Evolutionary conservation across 352 stramenopile species (phyloP).

Genomic region (Phytophthora citrophthora): DNA sequence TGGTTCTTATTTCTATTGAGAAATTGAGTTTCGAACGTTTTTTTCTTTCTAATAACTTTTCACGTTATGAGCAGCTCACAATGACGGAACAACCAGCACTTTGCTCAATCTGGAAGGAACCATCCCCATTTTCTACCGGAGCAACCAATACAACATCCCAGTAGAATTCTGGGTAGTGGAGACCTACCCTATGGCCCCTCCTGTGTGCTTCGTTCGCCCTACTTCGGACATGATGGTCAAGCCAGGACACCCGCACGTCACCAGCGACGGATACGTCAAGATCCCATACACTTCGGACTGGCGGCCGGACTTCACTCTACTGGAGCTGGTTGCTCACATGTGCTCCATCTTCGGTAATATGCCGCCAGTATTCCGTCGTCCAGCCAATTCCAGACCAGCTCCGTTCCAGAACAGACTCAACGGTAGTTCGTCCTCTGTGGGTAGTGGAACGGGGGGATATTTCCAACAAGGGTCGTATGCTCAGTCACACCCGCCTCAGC

Average conservation of each 20-base stretch:
- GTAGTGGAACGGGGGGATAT: slow-evolving; percentile 44
- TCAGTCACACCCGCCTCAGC: slow-evolving; percentile 37
- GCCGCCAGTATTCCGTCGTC: slow-evolving; percentile 82
- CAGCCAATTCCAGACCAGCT: slow-evolving; percentile 45
- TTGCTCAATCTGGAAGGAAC: slow-evolving; percentile 86
- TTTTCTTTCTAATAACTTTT: neutral
- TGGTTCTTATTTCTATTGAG: neutral
- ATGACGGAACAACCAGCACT: slow-evolving; percentile 87
- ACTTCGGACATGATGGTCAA: slow-evolving; percentile 90
- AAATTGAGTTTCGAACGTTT: neutral
- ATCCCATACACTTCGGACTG: slow-evolving; percentile 89
- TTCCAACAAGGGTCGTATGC: slow-evolving; percentile 51
- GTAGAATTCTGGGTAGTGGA: slow-evolving; percentile 91
- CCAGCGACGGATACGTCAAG: slow-evolving; percentile 84
- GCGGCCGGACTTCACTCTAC: slow-evolving; percentile 82
- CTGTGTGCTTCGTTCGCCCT: slow-evolving; percentile 88
- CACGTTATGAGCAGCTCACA: slow-evolving; percentile 56
- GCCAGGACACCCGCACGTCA: slow-evolving; percentile 85
- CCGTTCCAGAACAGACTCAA: slow-evolving; percentile 46
- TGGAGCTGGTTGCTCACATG: slow-evolving; percentile 87
- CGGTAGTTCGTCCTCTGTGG: slow-evolving; percentile 22
- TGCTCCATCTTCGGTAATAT: slow-evolving; percentile 92
- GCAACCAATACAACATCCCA: slow-evolving; percentile 93
- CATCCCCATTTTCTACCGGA: slow-evolving; percentile 91
- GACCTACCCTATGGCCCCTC: slow-evolving; percentile 79